A percentile compares a stretch with the other conserved stretches of the same genome.
These are phyloP conservation scores for Xerocomellus dryophilus DNA, from an alignment of 768 basidiomycete genomes.

Conservation along the genomic window DNA sequence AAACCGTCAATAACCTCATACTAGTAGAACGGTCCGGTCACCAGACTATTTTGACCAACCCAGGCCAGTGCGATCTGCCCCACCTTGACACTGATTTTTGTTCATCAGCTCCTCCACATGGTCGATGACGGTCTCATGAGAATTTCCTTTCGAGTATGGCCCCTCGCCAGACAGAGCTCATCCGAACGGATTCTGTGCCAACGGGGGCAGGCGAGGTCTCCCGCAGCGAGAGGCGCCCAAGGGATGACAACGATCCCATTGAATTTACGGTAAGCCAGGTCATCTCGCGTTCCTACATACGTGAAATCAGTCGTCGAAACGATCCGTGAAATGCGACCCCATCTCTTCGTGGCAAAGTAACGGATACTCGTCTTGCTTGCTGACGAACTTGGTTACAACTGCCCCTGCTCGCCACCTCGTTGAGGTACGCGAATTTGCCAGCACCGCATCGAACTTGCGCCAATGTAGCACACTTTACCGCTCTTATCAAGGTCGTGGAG, in stretches of 20 bases:
- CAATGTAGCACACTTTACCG: slow-evolving; percentile 51
- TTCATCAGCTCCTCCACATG: slow-evolving; percentile 42
- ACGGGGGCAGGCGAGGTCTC: slow-evolving; percentile 39
- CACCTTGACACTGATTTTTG: slow-evolving; percentile 34
- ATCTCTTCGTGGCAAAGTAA: slow-evolving; percentile 52
- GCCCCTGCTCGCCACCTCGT: slow-evolving; percentile 42
- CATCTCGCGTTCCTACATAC: slow-evolving; percentile 44
- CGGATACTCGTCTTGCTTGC: slow-evolving; percentile 55
- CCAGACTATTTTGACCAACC: slow-evolving; percentile 29
- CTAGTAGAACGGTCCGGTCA: too few species aligned
- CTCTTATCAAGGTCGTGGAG: slow-evolving; percentile 48
- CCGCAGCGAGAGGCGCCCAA: slow-evolving; percentile 44
- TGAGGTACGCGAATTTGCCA: slow-evolving; percentile 46
- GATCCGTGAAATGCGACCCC: neutral
- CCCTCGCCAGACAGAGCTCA: slow-evolving; percentile 11
- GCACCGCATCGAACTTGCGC: slow-evolving; percentile 45
- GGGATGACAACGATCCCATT: slow-evolving; percentile 30
- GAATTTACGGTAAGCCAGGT: slow-evolving; percentile 42
- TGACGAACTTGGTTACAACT: slow-evolving; percentile 54
- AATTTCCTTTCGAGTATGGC: slow-evolving; percentile 16
- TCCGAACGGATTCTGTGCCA: slow-evolving; percentile 24
- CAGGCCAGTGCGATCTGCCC: slow-evolving; percentile 46
- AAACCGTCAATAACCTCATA: too few species aligned
- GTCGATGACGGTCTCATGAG: slow-evolving; percentile 33
- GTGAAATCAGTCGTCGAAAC: slow-evolving; percentile 18